Base-by-base conservation (phyloP, 2,329 filamentous ascomycete genomes). In the Periconia sp. region DNA sequence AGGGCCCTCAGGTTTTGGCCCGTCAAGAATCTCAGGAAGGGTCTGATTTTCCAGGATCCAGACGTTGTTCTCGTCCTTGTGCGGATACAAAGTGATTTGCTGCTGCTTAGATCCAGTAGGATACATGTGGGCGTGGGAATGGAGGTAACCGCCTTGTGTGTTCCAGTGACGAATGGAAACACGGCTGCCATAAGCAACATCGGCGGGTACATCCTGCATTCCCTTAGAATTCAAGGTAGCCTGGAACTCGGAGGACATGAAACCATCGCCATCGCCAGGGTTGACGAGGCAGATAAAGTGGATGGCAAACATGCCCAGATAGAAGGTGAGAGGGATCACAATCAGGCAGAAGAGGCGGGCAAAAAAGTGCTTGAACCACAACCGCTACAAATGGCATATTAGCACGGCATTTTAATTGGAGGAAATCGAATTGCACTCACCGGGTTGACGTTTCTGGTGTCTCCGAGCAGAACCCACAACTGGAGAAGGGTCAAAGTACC, bases 231-330 rank as follows among this genome's bases (percentile, higher is more conserved):
- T 99, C 56, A 99, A 79, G 2, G 94, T 97, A 22, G 94, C 88
- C 75, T 99, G 94, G 78, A 99, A 99, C 68, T 99, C 94, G 41
- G 92, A 96, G 66, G 92, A 96, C 94, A 99, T 99, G 78, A 99
- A 99, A 41, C 94, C 94, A 71, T 99, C 94, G 40, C 94, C 94
- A 38, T 99, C 94, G 47, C 94, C 94, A 19, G 94, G 94, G 74
- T 99, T 99, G 47, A 87, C 83, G 29, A 99, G 81, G 77, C 89
- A 95, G 57, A 92, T 58, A 73, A 99, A 99, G 78, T 99, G 94
- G 61, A 99, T 95, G 39, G 84, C 92, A 65, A 99, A 99, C 89
- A 97, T 96, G 63, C 83, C 86, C 79, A 96, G 86, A 77, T 99
- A 99, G 74, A 99, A 96, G 24, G 84, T 85, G 18, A 88, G 56